These are phyloP conservation scores for Westerdykella ornata DNA, from an alignment of 2,329 filamentous ascomycete species.

Conservation along the genomic window DNA sequence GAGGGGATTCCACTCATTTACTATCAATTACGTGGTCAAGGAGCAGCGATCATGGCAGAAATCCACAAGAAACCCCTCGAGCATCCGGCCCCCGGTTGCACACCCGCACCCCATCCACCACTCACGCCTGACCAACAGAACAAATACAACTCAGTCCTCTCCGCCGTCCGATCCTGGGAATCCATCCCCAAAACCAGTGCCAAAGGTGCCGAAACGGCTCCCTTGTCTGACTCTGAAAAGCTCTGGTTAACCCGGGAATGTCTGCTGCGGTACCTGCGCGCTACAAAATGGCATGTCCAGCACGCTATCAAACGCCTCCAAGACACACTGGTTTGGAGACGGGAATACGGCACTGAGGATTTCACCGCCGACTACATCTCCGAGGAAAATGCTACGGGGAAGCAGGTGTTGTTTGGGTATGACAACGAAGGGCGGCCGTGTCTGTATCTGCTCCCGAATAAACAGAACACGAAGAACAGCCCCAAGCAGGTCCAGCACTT, in stretches of 20 bases:
- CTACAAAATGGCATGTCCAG: constrained; percentile 75
- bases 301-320: constrained; percentile 74
- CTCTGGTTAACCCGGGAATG: constrained; percentile 92
- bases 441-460: constrained; percentile 80
- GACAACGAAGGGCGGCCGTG: constrained; percentile 82
- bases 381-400: constrained; percentile 91
- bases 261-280: constrained; percentile 83
- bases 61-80: constrained; percentile 26
- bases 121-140: constrained; percentile 69
- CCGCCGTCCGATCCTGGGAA: constrained; percentile 63
- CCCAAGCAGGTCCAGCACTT: constrained; percentile 88
- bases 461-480: constrained; percentile 84
- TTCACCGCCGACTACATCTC: constrained; percentile 83
- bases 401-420: constrained; percentile 83
- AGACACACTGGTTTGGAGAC: constrained; percentile 76
- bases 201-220: constrained; percentile 51
- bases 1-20: too few relatives aligned
- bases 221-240: constrained; percentile 71
- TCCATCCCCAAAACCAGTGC: constrained; percentile 59
- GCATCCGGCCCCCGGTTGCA: constrained; percentile 44
- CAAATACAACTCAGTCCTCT: constrained; percentile 75
- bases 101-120: constrained; percentile 50
- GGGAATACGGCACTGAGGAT: constrained; percentile 73
- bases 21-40: too few relatives aligned
- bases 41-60: background rate